Evolutionary conservation across 352 stramenopile species (phyloP).

Genomic region (Blastocystis sp.): DNA sequence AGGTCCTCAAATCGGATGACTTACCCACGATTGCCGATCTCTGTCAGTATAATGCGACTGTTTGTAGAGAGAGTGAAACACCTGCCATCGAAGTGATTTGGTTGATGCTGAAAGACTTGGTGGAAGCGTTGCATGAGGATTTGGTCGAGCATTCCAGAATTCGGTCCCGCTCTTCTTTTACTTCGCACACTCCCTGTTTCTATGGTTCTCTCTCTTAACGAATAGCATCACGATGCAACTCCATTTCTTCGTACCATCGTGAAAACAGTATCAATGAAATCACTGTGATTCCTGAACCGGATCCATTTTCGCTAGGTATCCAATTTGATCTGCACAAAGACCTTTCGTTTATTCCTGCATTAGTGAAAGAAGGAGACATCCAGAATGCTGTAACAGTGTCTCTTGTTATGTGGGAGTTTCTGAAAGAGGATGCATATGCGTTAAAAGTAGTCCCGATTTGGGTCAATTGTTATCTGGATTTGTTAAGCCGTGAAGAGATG

Average conservation of each 20-base stretch:
- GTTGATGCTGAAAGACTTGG: not conserved
- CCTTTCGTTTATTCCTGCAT: not conserved
- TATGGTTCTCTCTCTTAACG: not conserved
- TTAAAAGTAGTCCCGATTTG: not conserved
- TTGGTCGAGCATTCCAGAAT: not conserved
- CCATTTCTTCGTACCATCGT: not conserved
- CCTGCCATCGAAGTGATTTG: not conserved
- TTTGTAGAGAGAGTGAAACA: not conserved
- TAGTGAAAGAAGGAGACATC: constrained; percentile 33
- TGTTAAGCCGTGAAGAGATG: not conserved
- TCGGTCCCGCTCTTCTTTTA: not conserved
- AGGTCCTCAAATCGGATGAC: not conserved
- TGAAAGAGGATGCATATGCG: not conserved
- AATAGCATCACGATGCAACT: not conserved
- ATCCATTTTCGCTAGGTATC: not conserved
- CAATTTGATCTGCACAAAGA: not conserved
- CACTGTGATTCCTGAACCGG: not conserved
- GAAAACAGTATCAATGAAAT: not conserved
- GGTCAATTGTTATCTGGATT: not conserved
- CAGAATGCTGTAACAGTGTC: not conserved
- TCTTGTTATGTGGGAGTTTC: constrained; percentile 22
- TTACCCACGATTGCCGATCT: not conserved
- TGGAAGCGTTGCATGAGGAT: not conserved
- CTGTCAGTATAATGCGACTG: not conserved
- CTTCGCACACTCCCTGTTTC: not conserved